A percentile compares a stretch with the other conserved stretches of the same genome.
Evolutionary conservation across 176 grass and related monocot species (phyloP).

Genomic region (barley (Hordeum vulgare)): MorexV3_pseudomolecules_assembly NC_058519.1:649694133-649694632

Average conservation of each 20-base stretch:
- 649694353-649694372: not conserved
- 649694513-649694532: conserved; percentile 37
- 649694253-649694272: too few relatives aligned
- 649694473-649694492: not conserved
- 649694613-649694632: conserved; percentile 43
- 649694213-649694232: too few relatives aligned
- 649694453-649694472: not conserved
- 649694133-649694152: not conserved
- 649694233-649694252: too few relatives aligned
- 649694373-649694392: too few relatives aligned
- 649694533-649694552: conserved; percentile 15
- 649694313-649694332: not conserved
- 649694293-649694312: not conserved
- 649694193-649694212: too few relatives aligned
- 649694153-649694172: not conserved
- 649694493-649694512: conserved; percentile 20
- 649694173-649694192: too few relatives aligned
- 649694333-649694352: not conserved
- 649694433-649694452: not conserved
- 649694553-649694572: conserved; percentile 20
- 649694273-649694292: too few relatives aligned
- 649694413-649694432: not conserved
- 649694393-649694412: not conserved
- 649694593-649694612: conserved; percentile 67
- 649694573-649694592: conserved; percentile 43